Base-by-base conservation (phyloP, 1,284 basidiomycete genomes). In the Papiliotrema nemorosa region DNA sequence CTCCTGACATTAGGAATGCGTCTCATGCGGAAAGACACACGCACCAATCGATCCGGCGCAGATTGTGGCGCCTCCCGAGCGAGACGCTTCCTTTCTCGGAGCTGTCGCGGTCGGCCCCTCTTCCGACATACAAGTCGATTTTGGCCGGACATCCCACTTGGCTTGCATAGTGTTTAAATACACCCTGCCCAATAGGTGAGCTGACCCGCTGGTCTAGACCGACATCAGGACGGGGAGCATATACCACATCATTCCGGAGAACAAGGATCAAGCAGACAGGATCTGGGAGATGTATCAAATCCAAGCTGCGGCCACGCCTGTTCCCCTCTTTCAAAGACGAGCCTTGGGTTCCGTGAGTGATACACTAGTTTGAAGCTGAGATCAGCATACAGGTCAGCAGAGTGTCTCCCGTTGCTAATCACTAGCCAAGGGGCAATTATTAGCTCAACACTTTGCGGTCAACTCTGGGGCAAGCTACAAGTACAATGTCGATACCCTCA, bases 381-480 rank as follows among this genome's bases (percentile, higher is more conserved):
- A 3, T n/a, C 22, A 34, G 40, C 31, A 42, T 21, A 21, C 26
- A 9, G 36, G 34, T 29, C 13, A 22, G 18, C 5, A 18, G 20
- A 44, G 18, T 21, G 14, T 7, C 29, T 31, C 9, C 29, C 7
- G 14, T 31, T 13, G 38, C 45, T 43, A 20, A 18, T 38, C 25
- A 40, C 3, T 39, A 60, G 54, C 59, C 14, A 63, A 59, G 44
- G 57, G 54, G 5, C 50, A 52, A 18, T 48, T 70, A 3, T 54
- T 73, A 13, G 62, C 68, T 26, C 70, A 73, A 46, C 69, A 73
- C 37, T 73, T 68, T 40, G 66, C 67, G 21, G 57, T 73, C 50
- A 73, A 73, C 52, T 67, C 63, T 14, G 70, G 70, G 14, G 66
- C 54, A 21, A 52, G 51, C 14, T 73, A 73, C 65, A 73, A 71